Conservation (phyloP, 2,329 filamentous ascomycete genomes). For the Geosmithia morbida region DNA sequence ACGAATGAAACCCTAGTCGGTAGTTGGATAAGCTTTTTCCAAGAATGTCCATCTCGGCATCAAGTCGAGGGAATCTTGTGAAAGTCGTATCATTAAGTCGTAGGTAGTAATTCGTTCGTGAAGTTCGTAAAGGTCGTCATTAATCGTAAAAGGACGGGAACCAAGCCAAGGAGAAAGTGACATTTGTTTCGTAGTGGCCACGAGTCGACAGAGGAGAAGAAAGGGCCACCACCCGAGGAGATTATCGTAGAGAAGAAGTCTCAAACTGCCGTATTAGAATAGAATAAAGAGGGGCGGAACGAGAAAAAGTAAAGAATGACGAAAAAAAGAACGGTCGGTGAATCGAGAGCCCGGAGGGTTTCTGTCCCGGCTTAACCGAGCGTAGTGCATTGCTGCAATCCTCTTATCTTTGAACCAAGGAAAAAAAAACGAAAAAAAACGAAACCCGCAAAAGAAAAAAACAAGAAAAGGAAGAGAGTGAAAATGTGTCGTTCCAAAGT, state of each 20-base stretch:
- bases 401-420: constrained; percentile 33
- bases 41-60: constrained; percentile 15
- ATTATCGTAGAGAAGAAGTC: constrained; percentile 6
- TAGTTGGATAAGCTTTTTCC: constrained; percentile 11
- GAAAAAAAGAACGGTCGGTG: constrained; percentile 8
- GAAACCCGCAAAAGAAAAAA: constrained; percentile 12
- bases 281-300: constrained; percentile 4
- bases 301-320: constrained; percentile 6
- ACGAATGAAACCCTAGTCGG: constrained; percentile 13
- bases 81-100: constrained; percentile 16
- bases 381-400: constrained; percentile 50
- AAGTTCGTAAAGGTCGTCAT: constrained; percentile 26
- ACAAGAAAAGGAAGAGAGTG: constrained; percentile 13
- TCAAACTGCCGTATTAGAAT: constrained; percentile 12
- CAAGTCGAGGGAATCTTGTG: constrained; percentile 15
- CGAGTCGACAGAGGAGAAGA: neutral
- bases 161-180: constrained; percentile 16
- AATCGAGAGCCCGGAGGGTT: constrained; percentile 25
- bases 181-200: constrained; percentile 4
- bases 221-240: neutral
- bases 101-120: constrained; percentile 22
- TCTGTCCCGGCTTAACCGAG: constrained; percentile 33
- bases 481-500: constrained; percentile 19
- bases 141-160: constrained; percentile 27
- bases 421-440: constrained; percentile 8